These are phyloP conservation scores for Solanum corneliomulleri DNA, from an alignment of 257 asterid genomes.

Conservation along the genomic window DNA sequence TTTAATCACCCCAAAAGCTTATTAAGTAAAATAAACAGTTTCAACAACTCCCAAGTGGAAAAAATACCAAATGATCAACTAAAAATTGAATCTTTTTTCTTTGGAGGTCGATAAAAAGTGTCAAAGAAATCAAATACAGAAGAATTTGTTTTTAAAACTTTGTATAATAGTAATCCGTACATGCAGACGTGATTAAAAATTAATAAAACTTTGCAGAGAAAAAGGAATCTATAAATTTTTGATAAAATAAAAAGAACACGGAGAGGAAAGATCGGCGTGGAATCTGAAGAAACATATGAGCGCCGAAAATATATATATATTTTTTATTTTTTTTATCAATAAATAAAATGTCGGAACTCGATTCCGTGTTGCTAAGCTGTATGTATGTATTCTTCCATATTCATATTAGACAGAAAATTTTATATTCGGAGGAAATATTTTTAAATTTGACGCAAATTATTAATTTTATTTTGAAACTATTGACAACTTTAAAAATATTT, in stretches of 20 bases:
- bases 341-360: not conserved
- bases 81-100: not conserved
- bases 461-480: no score
- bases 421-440: no score
- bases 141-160: not conserved
- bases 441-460: no score
- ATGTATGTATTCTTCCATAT: no score
- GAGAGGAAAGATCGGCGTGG: constrained; percentile 62
- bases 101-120: not conserved
- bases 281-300: constrained; percentile 41
- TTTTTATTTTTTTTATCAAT: not conserved
- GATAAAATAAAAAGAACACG: constrained; percentile 21
- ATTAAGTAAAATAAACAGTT: not conserved
- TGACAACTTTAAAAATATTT: no score
- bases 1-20: not conserved
- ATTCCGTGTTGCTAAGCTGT: not conserved
- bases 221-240: not conserved
- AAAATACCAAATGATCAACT: not conserved
- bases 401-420: no score
- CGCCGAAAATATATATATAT: not conserved
- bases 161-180: not conserved
- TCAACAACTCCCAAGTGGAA: not conserved
- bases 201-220: constrained; percentile 6
- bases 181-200: not conserved
- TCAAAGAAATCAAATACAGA: not conserved